phyloP scores from a whole-genome alignment of 2,329 filamentous ascomycete genomes.

The Gnomoniopsis smithogilvyi region DNA sequence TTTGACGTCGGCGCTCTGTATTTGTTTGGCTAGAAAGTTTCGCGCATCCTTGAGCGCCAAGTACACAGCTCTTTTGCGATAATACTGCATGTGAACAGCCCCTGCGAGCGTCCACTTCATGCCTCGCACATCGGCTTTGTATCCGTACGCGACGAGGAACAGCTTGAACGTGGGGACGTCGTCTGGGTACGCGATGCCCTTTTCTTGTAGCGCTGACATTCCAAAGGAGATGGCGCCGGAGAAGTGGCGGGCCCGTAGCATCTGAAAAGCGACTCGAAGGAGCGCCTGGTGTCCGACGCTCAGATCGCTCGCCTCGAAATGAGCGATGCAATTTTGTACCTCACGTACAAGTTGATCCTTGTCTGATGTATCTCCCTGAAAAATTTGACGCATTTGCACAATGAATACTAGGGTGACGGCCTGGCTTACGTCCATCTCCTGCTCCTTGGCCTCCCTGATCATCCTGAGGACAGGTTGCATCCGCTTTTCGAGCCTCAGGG shows the following conservation, averaged over 20 bases:
- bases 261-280: slow-evolving; percentile 28
- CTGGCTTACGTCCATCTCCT: slow-evolving; percentile 39
- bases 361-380: slow-evolving; percentile 17
- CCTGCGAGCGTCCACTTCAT: slow-evolving; percentile 23
- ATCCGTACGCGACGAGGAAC: slow-evolving; percentile 25
- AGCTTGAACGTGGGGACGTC: slow-evolving; percentile 31
- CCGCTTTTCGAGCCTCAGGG: slow-evolving; percentile 29
- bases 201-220: slow-evolving; percentile 23
- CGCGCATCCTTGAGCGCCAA: slow-evolving; percentile 22
- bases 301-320: slow-evolving; percentile 22
- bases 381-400: slow-evolving; percentile 33
- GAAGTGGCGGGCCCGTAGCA: slow-evolving; percentile 26
- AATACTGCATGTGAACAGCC: slow-evolving; percentile 19
- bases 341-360: slow-evolving; percentile 20
- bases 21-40: slow-evolving; percentile 16
- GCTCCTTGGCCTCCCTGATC: slow-evolving; percentile 35
- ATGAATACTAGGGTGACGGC: slow-evolving; percentile 38
- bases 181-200: slow-evolving; percentile 20
- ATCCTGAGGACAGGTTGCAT: slow-evolving; percentile 34
- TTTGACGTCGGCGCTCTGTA: slow-evolving; percentile 5
- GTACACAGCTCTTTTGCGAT: slow-evolving; percentile 19
- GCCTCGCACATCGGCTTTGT: slow-evolving; percentile 24
- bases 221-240: slow-evolving; percentile 27
- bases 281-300: slow-evolving; percentile 24
- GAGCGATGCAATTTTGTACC: slow-evolving; percentile 21